Conservation (phyloP, 1,139 yeast genomes). For the Dujonia santamariae region DNA sequence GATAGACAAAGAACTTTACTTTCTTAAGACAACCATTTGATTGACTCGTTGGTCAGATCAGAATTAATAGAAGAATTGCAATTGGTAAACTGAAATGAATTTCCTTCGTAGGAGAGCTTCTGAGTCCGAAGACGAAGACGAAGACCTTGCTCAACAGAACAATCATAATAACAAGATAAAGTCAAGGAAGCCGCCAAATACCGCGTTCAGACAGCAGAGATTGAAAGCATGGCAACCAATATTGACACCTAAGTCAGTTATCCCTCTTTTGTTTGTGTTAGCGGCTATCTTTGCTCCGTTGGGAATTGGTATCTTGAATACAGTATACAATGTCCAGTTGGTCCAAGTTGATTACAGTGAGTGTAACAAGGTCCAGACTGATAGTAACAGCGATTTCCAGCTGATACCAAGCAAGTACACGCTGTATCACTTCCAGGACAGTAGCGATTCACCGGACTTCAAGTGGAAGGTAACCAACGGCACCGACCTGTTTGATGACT, state of each 20-base stretch:
- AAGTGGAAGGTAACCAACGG: conserved; percentile 50
- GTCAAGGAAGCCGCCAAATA: conserved; percentile 69
- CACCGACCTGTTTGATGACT: conserved; percentile 29
- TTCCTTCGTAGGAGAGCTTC: conserved; percentile 8
- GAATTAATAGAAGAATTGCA: background rate
- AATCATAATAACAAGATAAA: conserved; percentile 20
- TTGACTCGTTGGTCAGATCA: too few relatives aligned
- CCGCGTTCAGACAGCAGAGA: conserved; percentile 75
- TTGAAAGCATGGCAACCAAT: conserved; percentile 84
- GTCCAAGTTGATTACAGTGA: conserved; percentile 57
- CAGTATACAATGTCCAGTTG: conserved; percentile 59
- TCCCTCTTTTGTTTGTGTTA: conserved; percentile 59
- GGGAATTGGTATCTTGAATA: conserved; percentile 63
- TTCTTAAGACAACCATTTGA: too few relatives aligned
- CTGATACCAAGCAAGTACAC: conserved; percentile 56
- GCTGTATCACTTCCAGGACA: conserved; percentile 51
- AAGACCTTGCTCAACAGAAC: background rate
- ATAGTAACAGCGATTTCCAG: too few relatives aligned
- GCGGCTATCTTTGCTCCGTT: conserved; percentile 73
- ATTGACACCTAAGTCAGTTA: conserved; percentile 70
- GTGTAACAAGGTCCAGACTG: conserved; percentile 44
- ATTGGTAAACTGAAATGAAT: conserved; percentile 4
- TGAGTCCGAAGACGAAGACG: conserved; percentile 5
- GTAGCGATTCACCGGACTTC: conserved; percentile 41
- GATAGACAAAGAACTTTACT: too few relatives aligned